These are phyloP conservation scores for Pseudotulostoma volvatum DNA, from an alignment of 495 filamentous ascomycete species.

Conservation along the genomic window DNA sequence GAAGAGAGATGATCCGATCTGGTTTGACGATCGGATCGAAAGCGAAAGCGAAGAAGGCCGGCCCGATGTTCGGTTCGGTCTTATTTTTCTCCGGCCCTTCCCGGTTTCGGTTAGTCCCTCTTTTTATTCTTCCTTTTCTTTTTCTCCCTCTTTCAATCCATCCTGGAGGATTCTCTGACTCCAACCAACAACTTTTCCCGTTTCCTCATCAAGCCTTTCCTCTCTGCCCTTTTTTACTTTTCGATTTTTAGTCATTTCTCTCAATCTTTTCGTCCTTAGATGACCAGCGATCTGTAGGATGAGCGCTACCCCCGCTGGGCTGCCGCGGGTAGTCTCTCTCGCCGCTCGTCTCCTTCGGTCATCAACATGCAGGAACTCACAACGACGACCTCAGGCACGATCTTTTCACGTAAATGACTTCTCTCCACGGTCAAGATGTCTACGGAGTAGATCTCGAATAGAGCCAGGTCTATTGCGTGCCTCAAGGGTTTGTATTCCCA, in stretches of 20 bases:
- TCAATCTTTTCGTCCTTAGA: slow-evolving; percentile 2
- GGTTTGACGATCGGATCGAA: too few relatives aligned
- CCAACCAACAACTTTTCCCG: background rate
- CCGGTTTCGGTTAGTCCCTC: background rate
- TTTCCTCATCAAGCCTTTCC: background rate
- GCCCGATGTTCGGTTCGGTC: background rate
- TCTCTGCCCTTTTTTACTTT: background rate
- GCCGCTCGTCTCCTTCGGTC: background rate
- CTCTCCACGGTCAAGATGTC: background rate
- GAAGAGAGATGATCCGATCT: slow-evolving; percentile 4
- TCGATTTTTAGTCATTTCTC: background rate
- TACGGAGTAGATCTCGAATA: background rate
- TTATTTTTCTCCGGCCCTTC: background rate
- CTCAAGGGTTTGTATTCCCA: too few relatives aligned
- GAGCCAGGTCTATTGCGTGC: too few relatives aligned
- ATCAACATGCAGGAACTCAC: too few relatives aligned
- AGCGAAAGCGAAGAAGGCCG: slow-evolving; percentile 1
- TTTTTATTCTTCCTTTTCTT: slow-evolving; percentile 4
- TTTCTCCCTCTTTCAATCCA: slow-evolving; percentile 1
- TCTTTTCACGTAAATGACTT: background rate
- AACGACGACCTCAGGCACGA: background rate
- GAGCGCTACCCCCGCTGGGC: background rate
- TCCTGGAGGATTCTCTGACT: background rate
- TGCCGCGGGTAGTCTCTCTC: background rate
- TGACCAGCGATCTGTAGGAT: too few relatives aligned